Evolutionary conservation across 768 basidiomycete genomes (phyloP), one percentile per base, ranked within the genome.

Genomic region (Trametes maxima): DNA sequence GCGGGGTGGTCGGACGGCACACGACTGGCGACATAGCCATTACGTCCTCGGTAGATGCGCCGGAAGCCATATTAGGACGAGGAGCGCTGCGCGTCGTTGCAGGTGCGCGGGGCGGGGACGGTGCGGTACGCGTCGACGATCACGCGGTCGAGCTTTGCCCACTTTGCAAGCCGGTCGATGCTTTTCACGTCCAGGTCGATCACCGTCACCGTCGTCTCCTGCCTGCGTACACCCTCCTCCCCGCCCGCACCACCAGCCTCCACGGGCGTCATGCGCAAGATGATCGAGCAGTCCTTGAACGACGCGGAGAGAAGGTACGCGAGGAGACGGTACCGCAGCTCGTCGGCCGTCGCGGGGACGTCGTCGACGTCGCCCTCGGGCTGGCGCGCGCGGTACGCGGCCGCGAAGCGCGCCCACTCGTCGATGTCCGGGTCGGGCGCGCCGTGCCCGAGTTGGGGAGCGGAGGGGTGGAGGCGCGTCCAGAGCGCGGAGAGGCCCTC

Each of bases 201-300:
- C 37, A 94, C 76, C 33, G 83, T 87, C 25, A 91, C 80, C 17
- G 75, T 74, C n/a, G 60, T 57, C 39, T 66, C 58, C 25, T 37
- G 50, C 14, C 77, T 68, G 22, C 17, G n/a, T n/a, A n/a, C n/a
- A n/a, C 13, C 47, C 55, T 49, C 46, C 44, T 3, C 12, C 14
- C 40, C 33, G 28, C 60, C 57, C 24, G 13, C 25, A 17, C 5
- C 47, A 2, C 33, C 47, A 2, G 4, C 25, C 16, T 17, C 13
- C 28, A 42, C 28, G 42, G 25, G 22, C 24, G 43, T 42, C 44
- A 60, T 11, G 54, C 78, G 76, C 39, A 88, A 62, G 55, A 90
- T 84, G 54, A 90, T 59, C 0, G 95, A 97, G 75, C 96, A 99
- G 73, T 99, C 96, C 73, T 99, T 99, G 82, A 99, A 94, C 6